Evolutionary conservation across 1,284 basidiomycete genomes (phyloP).

Genomic region (Phlebopus sp.): DNA sequence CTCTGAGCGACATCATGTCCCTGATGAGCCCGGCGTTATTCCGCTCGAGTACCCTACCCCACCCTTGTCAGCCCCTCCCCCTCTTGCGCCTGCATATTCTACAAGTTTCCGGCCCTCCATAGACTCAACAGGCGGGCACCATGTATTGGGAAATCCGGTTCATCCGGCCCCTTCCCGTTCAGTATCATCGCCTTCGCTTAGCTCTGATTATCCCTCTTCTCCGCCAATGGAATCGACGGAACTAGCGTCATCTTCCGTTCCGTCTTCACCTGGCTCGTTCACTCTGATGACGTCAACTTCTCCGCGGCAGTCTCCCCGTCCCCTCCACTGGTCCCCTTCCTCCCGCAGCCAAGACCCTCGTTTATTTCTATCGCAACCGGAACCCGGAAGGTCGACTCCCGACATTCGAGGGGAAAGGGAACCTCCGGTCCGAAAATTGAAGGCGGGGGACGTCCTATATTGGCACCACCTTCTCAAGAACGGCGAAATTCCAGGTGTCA

Average conservation of each 20-base stretch:
- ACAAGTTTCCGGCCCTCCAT: slow-evolving; percentile 12
- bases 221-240: slow-evolving; percentile 32
- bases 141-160: slow-evolving; percentile 9
- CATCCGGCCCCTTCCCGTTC: slow-evolving; percentile 16
- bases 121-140: slow-evolving; percentile 17
- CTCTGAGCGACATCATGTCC: slow-evolving; percentile 68
- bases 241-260: slow-evolving; percentile 23
- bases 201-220: slow-evolving; percentile 39
- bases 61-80: slow-evolving; percentile 26
- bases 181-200: slow-evolving; percentile 18
- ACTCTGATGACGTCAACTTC: slow-evolving; percentile 14
- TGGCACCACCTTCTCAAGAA: slow-evolving; percentile 76
- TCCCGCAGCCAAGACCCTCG: slow-evolving; percentile 16
- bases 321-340: slow-evolving; percentile 17
- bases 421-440: slow-evolving; percentile 40
- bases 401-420: slow-evolving; percentile 32
- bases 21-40: slow-evolving; percentile 67
- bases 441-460: slow-evolving; percentile 65
- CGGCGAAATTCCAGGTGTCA: slow-evolving; percentile 71
- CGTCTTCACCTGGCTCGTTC: slow-evolving; percentile 23
- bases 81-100: slow-evolving; percentile 22
- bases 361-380: slow-evolving; percentile 17
- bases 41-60: slow-evolving; percentile 39
- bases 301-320: slow-evolving; percentile 19
- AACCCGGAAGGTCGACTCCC: slow-evolving; percentile 10